phyloP scores from a whole-genome alignment of 768 basidiomycete genomes.

The Podaxis mareebaensis region DNA sequence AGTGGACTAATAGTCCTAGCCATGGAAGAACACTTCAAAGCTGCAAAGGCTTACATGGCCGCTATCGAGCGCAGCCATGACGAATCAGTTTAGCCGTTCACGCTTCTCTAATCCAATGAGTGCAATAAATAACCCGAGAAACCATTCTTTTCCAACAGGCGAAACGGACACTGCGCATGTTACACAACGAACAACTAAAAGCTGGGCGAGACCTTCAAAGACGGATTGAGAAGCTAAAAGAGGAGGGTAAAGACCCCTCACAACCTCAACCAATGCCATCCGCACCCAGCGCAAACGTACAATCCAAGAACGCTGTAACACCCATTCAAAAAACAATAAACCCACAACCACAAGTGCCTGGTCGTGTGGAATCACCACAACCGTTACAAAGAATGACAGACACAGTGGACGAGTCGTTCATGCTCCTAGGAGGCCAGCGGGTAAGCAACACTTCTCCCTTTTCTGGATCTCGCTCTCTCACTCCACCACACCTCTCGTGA shows the following conservation, averaged over 20 bases:
- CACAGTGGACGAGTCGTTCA: slow-evolving; percentile 85
- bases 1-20: slow-evolving; percentile 73
- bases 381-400: slow-evolving; percentile 41
- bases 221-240: slow-evolving; percentile 67
- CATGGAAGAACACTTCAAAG: slow-evolving; percentile 71
- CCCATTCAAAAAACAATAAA: slow-evolving; percentile 26
- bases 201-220: slow-evolving; percentile 71
- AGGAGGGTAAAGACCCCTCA: slow-evolving; percentile 77
- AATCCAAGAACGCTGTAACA: slow-evolving; percentile 23
- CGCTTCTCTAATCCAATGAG: slow-evolving; percentile 13
- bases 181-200: slow-evolving; percentile 74
- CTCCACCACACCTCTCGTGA: neutral
- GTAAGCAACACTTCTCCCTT: slow-evolving; percentile 39
- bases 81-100: slow-evolving; percentile 53
- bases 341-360: slow-evolving; percentile 28
- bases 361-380: slow-evolving; percentile 47
- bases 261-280: slow-evolving; percentile 61
- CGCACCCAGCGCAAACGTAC: slow-evolving; percentile 25
- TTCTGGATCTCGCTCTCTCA: slow-evolving; percentile 9
- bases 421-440: slow-evolving; percentile 77
- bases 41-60: slow-evolving; percentile 72
- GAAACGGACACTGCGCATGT: slow-evolving; percentile 73
- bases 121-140: slow-evolving; percentile 6
- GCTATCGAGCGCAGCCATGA: slow-evolving; percentile 75
- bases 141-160: slow-evolving; percentile 47